Evolutionary conservation across 2,329 filamentous ascomycete species (phyloP), one percentile per base, ranked within the genome.

Genomic region (Aspergillus versicolor): DNA sequence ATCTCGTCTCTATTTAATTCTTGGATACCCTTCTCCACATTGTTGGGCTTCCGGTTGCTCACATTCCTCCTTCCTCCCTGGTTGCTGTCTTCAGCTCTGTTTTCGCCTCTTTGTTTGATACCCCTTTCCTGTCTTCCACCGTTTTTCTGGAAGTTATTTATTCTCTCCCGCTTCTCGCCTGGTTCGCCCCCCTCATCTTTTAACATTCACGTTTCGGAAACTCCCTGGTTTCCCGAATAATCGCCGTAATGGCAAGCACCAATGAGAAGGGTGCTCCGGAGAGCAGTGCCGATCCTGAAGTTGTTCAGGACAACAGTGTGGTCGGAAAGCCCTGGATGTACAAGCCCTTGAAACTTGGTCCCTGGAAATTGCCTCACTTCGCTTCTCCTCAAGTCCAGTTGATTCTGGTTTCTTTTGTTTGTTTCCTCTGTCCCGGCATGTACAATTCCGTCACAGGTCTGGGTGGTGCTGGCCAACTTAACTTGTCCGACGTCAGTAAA

Each of bases 361-460:
- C 78, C 49, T 74, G 75, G 57, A 80, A 81, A 62, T 59, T 88
- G 7, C 79, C 81, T 4, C 90, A 86, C 81, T 92, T 88, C 71
- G 89, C 89, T 21, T 90, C 88, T 56, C 89, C 89, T 12, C 84
- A 86, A 67, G 74, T 86, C 47, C 89, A 92, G 75, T 81, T 92
- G 37, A 66, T 88, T 60, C 82, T 92, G 79, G 88, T 92, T 54
- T 81, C 86, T 21, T 79, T 88, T 59, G 86, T 89, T 49, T 89
- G 86, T 70, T 89, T 90, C 78, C 71, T 89, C 60, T 90, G 87
- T 69, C 87, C 87, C 0, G 87, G 87, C 65, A 88, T 89, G 85
- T 89, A 84, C 78, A 89, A 89, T 67, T 85, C 87, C 19, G 76
- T 89, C 57, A 78, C 77, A 59, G 87, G 87, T 59, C 77, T 89